A percentile compares a stretch with the other conserved stretches of the same genome.
phyloP scores from a whole-genome alignment of 108 stramenopile species.

The Asterionellopsis glacialis region DNA sequence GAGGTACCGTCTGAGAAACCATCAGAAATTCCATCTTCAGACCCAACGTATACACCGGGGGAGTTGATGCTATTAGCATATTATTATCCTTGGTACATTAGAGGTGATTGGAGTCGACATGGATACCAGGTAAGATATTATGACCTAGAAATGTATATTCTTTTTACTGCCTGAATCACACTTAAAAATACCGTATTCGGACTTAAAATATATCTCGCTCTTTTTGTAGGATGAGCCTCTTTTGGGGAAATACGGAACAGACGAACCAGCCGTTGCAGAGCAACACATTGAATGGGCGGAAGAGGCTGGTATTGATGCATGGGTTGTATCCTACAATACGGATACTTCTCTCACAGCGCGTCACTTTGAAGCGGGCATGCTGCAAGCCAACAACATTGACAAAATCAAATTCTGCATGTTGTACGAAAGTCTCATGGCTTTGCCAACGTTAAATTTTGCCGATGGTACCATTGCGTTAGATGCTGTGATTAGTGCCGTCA shows the following conservation, averaged over 20 bases:
- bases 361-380: slow-evolving; percentile 16
- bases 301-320: slow-evolving; percentile 12
- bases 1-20: too few relatives aligned
- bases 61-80: slow-evolving; percentile 9
- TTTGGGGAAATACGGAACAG: slow-evolving; percentile 26
- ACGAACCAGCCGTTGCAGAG: slow-evolving; percentile 16
- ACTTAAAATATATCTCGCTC: too few relatives aligned
- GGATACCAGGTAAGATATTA: slow-evolving; percentile 5
- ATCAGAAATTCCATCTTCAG: too few relatives aligned
- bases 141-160: too few relatives aligned
- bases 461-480: background rate
- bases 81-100: slow-evolving; percentile 25
- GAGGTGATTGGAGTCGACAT: slow-evolving; percentile 21
- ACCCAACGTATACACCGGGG: too few relatives aligned
- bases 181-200: too few relatives aligned
- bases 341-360: background rate
- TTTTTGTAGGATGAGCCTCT: slow-evolving; percentile 6
- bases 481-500: background rate
- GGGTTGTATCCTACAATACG: slow-evolving; percentile 15
- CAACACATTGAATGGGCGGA: slow-evolving; percentile 27
- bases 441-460: slow-evolving; percentile 1
- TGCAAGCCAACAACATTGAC: slow-evolving; percentile 15
- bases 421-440: slow-evolving; percentile 11
- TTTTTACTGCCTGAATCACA: too few relatives aligned
- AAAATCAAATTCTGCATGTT: slow-evolving; percentile 23